Percentiles rank a stretch among this genome's conserved stretches.
These are phyloP conservation scores for Beauveria australis DNA, from an alignment of 2,329 filamentous ascomycete genomes.

Conservation along the genomic window DNA sequence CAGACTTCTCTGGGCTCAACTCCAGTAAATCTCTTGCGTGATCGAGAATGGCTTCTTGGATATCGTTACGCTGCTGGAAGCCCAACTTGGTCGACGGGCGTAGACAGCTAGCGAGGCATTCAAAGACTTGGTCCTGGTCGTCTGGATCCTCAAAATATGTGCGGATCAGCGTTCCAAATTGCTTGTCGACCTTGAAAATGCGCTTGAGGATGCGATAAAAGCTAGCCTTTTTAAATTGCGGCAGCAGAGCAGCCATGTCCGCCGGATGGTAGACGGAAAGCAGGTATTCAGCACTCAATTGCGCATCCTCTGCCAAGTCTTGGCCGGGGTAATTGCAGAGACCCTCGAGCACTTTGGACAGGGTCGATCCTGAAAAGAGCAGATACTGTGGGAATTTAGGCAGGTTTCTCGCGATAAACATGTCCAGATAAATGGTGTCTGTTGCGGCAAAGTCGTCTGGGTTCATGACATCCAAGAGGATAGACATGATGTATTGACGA, in stretches of 20 bases:
- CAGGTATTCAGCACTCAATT: slow-evolving; percentile 93
- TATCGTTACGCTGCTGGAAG: slow-evolving; percentile 63
- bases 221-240: slow-evolving; percentile 66
- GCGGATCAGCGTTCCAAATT: slow-evolving; percentile 69
- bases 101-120: slow-evolving; percentile 69
- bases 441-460: slow-evolving; percentile 63
- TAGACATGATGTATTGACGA: slow-evolving; percentile 85
- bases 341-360: slow-evolving; percentile 72
- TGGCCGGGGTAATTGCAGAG: slow-evolving; percentile 76
- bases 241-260: slow-evolving; percentile 67
- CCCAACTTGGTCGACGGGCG: slow-evolving; percentile 53
- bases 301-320: slow-evolving; percentile 83
- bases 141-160: slow-evolving; percentile 80
- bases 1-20: slow-evolving; percentile 58
- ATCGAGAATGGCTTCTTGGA: slow-evolving; percentile 57
- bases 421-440: slow-evolving; percentile 91
- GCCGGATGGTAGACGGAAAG: slow-evolving; percentile 89
- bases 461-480: slow-evolving; percentile 85
- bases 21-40: slow-evolving; percentile 59
- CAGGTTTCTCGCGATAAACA: slow-evolving; percentile 94
- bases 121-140: slow-evolving; percentile 67
- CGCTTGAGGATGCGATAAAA: slow-evolving; percentile 92
- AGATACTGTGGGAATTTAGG: slow-evolving; percentile 97
- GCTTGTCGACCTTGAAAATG: slow-evolving; percentile 70
- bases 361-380: slow-evolving; percentile 74